Base-by-base conservation (phyloP, 495 filamentous ascomycete genomes). In the Aspergillus avenaceus region DNA sequence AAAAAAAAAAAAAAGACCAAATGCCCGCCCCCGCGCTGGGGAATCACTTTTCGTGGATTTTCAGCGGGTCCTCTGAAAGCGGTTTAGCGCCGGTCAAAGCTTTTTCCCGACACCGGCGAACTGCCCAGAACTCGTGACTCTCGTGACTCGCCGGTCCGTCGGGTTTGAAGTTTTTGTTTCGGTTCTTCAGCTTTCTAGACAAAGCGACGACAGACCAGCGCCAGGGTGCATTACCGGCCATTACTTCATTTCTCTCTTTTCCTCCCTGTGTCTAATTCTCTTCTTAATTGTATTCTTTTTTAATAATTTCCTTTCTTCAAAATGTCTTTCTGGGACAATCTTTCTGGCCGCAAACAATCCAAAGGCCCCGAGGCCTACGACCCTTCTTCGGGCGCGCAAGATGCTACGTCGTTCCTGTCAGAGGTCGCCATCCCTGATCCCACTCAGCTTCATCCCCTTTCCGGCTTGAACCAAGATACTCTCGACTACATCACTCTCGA, bases 401-500 rank as follows among this genome's bases (percentile, higher is more conserved):
- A 93, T 72, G 85, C 89, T 51, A 84, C 86, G 53, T 84, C 87
- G 32, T 95, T 97, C 73, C 76, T 96, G 41, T 80, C 76, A 55
- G 77, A 75, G 56, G 79, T 84, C 49, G 66, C 82, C 23, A 80
- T 87, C 52, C 78, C 87, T 56, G 95, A 98, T 67, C 90, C 95
- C 4, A 82, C 90, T 42, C 73, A 80, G 62, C 80, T 98, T 48
- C 91, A 97, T 68, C 95, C 93, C n/a, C 81, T 98, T 45, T 90
- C 93, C 36, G 93, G 92, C 55, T 73, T 98, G 43, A 88, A 96
- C 73, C 87, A 90, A 72, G 84, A 93, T 44, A 86, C 86, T 7
- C 84, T 98, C 53, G 91, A 96, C 57, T 97, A 97, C 73, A 80
- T 98, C 40, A 81, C 84, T 40, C 86, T 98, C 63, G 93, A 97